Evolutionary conservation across 352 stramenopile species (phyloP).

Genomic region (Blastocystis hominis): DNA sequence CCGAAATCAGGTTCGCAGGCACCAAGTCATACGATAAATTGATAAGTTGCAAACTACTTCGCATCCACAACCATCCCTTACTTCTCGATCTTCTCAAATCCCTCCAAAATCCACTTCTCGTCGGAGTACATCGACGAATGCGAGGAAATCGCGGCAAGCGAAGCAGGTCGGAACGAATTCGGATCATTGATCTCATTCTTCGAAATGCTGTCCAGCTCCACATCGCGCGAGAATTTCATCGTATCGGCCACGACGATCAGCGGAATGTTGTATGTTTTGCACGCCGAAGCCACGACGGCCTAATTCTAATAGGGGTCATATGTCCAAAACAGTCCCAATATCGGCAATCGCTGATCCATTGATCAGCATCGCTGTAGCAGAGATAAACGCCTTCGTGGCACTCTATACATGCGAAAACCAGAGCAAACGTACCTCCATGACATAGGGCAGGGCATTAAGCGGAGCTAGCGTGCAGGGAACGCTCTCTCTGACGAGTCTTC

Average conservation of each 20-base stretch:
- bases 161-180: conserved; percentile 17
- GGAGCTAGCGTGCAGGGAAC: conserved; percentile 23
- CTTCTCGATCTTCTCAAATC: background rate
- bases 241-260: conserved; percentile 33
- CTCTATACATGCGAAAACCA: background rate
- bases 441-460: conserved; percentile 14
- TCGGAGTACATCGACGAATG: background rate
- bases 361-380: conserved; percentile 1
- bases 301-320: background rate
- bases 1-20: conserved; percentile 16
- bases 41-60: conserved; percentile 39
- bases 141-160: background rate
- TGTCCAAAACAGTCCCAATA: background rate
- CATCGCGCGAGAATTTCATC: conserved; percentile 35
- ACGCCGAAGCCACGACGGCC: conserved; percentile 10
- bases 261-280: conserved; percentile 41
- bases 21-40: conserved; percentile 57
- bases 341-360: conserved; percentile 27
- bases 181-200: conserved; percentile 52
- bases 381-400: conserved; percentile 36
- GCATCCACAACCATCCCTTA: background rate
- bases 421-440: background rate
- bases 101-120: conserved; percentile 45
- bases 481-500: conserved; percentile 17
- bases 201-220: conserved; percentile 34